Evolutionary conservation across 2,329 filamentous ascomycete species (phyloP), one percentile per base, ranked within the genome.

Genomic region (Epichloe sp.): DNA sequence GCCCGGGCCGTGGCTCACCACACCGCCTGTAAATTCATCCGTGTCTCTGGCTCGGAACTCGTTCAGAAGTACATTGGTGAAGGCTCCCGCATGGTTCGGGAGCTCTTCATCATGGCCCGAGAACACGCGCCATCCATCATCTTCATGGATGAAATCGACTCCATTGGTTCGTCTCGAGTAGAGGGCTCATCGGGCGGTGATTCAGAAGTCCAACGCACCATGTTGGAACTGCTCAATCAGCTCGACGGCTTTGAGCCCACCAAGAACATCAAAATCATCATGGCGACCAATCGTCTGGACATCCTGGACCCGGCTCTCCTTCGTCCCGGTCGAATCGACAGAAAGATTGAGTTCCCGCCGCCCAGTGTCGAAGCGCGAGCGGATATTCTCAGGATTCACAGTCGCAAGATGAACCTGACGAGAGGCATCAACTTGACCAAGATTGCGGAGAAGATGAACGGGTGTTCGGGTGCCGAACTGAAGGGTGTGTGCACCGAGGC

Each of bases 131-230:
- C 93, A 21, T 95, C 88, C 59, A 98, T 98, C 71, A 98, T 98
- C 71, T 98, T 98, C 77, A 98, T 98, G 93, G 93, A 98, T 69
- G 93, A 98, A 71, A 97, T 98, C 69, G 93, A 98, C 75, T 95
- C 88, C 60, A 98, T 98, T 70, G 93, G 93, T 57, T 96, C 90
- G 36, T 95, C 89, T 54, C 87, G 93, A 71, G 91, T 98, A 50
- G 93, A 98, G 67, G 91, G 91, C 26, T 94, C 87, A 53, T 94
- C 88, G 19, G 90, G 90, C 49, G 93, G 93, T 63, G 93, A 98
- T 66, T 96, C 90, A 1, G 93, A 98, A 71, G 93, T 98, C 49
- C 93, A 98, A 73, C 85, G 93, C 63, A 98, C 93, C 46, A 98
- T 98, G 93, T 73, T 98, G 71, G 93, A 98, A 70, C 77, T 98